A percentile compares a stretch with the other conserved stretches of the same genome.
Evolutionary conservation across 176 grass and related monocot species (phyloP).

Genomic region (Cymbopogon citratus): DNA sequence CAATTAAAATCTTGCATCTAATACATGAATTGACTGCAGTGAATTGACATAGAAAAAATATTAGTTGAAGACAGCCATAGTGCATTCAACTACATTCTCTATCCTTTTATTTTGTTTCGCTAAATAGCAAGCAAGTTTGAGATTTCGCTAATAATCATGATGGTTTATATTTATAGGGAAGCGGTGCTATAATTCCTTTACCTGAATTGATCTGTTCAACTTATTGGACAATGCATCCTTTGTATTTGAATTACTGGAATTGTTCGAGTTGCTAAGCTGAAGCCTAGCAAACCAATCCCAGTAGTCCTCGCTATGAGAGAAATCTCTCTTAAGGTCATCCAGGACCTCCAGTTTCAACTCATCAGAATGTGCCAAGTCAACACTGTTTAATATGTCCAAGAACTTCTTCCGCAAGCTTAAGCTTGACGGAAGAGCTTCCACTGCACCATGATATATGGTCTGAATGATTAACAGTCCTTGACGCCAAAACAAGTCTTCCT

Average conservation of each 20-base stretch:
- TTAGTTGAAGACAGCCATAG: background rate
- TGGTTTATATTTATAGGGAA: background rate
- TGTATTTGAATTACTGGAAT: slow-evolving; percentile 30
- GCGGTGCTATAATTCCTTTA: slow-evolving; percentile 15
- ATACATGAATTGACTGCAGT: background rate
- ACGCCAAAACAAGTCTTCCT: slow-evolving; percentile 78
- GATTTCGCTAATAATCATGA: background rate
- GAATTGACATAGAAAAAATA: background rate
- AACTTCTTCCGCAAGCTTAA: slow-evolving; percentile 61
- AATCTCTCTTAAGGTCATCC: slow-evolving; percentile 80
- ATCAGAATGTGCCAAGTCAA: slow-evolving; percentile 65
- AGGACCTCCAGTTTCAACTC: slow-evolving; percentile 69
- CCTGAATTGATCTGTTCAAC: slow-evolving; percentile 67
- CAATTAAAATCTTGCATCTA: background rate
- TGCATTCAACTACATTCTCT: background rate
- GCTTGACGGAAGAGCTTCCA: slow-evolving; percentile 70
- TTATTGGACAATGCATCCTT: slow-evolving; percentile 39
- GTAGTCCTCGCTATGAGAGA: slow-evolving; percentile 56
- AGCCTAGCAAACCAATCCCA: slow-evolving; percentile 85
- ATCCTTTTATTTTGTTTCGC: background rate
- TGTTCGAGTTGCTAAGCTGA: slow-evolving; percentile 41
- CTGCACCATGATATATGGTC: slow-evolving; percentile 71
- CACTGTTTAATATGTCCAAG: slow-evolving; percentile 72
- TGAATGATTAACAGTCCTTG: slow-evolving; percentile 83
- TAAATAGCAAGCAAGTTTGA: background rate